These are phyloP conservation scores for Pyropia haitanensis DNA, from an alignment of 23 red algal species.

Conservation along the genomic window DNA sequence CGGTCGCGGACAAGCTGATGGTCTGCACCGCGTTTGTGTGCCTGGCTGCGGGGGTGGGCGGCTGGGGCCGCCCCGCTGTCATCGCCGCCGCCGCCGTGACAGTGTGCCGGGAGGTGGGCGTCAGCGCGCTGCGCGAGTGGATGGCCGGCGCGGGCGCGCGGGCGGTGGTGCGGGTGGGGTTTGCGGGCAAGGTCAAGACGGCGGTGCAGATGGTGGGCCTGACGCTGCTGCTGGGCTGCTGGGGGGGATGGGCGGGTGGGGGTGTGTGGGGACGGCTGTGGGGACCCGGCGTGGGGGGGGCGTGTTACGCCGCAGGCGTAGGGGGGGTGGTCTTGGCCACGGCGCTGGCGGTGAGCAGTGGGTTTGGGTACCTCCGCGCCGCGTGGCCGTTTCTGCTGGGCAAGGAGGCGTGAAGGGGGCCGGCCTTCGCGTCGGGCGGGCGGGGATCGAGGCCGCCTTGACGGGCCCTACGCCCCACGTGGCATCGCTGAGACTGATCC, in stretches of 20 bases:
- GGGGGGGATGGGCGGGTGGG: neutral
- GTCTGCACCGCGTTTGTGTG: conserved; percentile 62
- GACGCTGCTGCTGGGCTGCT: conserved; percentile 21
- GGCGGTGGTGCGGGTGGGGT: conserved; percentile 44
- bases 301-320: too few species aligned
- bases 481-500: too few species aligned
- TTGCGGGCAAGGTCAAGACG: conserved; percentile 83
- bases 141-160: conserved; percentile 47
- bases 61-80: conserved; percentile 10
- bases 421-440: too few species aligned
- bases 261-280: too few species aligned
- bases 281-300: too few species aligned
- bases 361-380: too few species aligned
- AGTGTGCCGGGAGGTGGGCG: conserved; percentile 65
- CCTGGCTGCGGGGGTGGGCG: conserved; percentile 19
- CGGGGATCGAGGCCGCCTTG: too few species aligned
- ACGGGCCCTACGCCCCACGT: too few species aligned
- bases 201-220: conserved; percentile 76
- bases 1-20: conserved; percentile 97
- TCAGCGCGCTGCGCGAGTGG: conserved; percentile 88
- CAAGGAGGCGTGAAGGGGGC: too few species aligned
- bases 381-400: too few species aligned
- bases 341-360: too few species aligned
- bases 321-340: too few species aligned
- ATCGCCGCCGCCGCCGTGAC: conserved; percentile 20